These are phyloP conservation scores for Fusarium secorum DNA, from an alignment of 2,329 filamentous ascomycete species.

Conservation along the genomic window DNA sequence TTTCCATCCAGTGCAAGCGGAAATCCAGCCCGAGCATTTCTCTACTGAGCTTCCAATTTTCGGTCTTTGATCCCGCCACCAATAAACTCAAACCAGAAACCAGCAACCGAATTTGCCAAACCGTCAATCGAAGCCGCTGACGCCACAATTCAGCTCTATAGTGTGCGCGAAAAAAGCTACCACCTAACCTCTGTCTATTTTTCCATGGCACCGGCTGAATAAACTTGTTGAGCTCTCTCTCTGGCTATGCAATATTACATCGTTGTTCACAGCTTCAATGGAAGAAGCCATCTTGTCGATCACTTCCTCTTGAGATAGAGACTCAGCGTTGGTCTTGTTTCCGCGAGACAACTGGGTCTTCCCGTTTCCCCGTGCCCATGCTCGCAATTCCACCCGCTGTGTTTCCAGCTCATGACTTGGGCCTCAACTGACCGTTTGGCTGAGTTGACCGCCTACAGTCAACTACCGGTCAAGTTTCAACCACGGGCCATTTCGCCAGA, in stretches of 20 bases:
- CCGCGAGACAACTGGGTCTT: slow-evolving; percentile 25
- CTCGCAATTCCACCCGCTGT: slow-evolving; percentile 13
- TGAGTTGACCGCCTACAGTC: slow-evolving; percentile 23
- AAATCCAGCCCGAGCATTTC: slow-evolving; percentile 2
- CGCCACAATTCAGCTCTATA: slow-evolving; percentile 11
- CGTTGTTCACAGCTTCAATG: slow-evolving; percentile 19
- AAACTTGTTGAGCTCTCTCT: slow-evolving; percentile 8
- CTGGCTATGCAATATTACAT: slow-evolving; percentile 36
- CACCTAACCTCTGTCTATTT: not conserved
- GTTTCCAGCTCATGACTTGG: slow-evolving; percentile 13
- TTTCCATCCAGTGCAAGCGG: not conserved
- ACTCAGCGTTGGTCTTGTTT: slow-evolving; percentile 17
- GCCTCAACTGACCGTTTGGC: slow-evolving; percentile 28
- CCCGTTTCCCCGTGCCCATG: slow-evolving; percentile 27
- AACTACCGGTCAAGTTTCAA: slow-evolving; percentile 1
- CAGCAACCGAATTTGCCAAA: not conserved
- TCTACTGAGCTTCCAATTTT: slow-evolving; percentile 3
- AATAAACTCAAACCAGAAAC: slow-evolving; percentile 23
- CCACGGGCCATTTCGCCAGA: slow-evolving; percentile 15
- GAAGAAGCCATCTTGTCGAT: slow-evolving; percentile 24
- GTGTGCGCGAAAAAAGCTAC: slow-evolving; percentile 8
- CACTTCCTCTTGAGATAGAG: slow-evolving; percentile 31
- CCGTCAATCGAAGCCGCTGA: slow-evolving; percentile 30
- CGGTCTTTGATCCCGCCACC: slow-evolving; percentile 4
- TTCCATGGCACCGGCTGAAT: slow-evolving; percentile 17